Base-by-base conservation (phyloP, 2,329 filamentous ascomycete genomes). In the Sodiomyces alkalinus region DNA sequence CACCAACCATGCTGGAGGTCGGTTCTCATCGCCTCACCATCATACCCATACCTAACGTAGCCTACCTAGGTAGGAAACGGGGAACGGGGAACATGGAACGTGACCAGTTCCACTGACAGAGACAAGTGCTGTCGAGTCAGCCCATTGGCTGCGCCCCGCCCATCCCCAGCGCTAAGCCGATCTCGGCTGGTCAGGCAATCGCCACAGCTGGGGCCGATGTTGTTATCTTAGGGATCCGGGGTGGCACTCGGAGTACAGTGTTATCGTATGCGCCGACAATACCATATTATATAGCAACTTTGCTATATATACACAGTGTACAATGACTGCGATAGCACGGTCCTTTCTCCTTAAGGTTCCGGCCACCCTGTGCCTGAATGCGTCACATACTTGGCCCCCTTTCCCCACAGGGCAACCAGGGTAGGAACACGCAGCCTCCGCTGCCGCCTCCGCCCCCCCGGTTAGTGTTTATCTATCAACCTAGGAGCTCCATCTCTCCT, bases 401-500 rank as follows among this genome's bases (percentile, higher is more conserved):
- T 21, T 17, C 19, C 22, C 11, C 19, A 17, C 19, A 24, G 20
- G n/a, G n/a, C 6, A 12, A 24, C 14, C 18, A 22, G 27, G 19
- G 19, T 20, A 28, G 33, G 34, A 32, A 32, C 36, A 39, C 36
- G 35, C 41, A 37, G 37, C 32, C 34, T 30, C 32, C 26, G 34
- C 22, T 26, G 30, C 23, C 33, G 35, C 34, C 34, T 34, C 17
- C 28, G 22, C 22, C 23, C 22, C 28, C 19, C 21, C 19, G 17
- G 22, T 16, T 33, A 33, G 30, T n/a, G 35, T 43, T 44, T 43
- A 42, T 44, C 35, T 42, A 34, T 37, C 35, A 36, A 27, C 28
- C 29, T n/a, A n/a, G n/a, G n/a, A n/a, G n/a, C n/a, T n/a, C n/a
- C n/a, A n/a, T n/a, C n/a, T n/a, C n/a, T n/a, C n/a, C n/a, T n/a